Conservation (phyloP, 129 eudicot genomes). For the Flaveria trinervia region DNA sequence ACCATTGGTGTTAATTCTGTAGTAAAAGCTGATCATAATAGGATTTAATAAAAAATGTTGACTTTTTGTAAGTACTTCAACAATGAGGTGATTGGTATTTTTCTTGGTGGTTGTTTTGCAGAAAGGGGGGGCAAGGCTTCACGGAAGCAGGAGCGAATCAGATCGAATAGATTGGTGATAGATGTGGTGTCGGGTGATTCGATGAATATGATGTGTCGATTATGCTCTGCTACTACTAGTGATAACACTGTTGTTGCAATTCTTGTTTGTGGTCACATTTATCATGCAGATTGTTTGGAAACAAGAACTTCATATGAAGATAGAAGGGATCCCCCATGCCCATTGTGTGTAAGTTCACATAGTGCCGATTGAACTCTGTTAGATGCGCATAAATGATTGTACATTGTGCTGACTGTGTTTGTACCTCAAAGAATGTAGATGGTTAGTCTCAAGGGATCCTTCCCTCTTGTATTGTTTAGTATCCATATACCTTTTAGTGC, state of each 20-base stretch:
- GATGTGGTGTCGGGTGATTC: constrained; percentile 19
- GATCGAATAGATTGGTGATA: constrained; percentile 25
- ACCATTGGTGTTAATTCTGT: too few relatives aligned
- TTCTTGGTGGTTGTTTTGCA: constrained; percentile 11
- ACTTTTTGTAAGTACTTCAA: background rate
- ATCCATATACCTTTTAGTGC: background rate
- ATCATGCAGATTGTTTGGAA: constrained; percentile 85
- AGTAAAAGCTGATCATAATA: too few relatives aligned
- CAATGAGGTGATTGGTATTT: background rate
- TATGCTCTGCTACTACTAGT: constrained; percentile 36
- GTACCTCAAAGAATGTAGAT: constrained; percentile 14
- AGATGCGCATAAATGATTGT: constrained; percentile 9
- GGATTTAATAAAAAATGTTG: background rate
- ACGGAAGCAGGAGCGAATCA: constrained; percentile 15
- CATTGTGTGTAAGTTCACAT: constrained; percentile 43
- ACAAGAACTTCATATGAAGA: constrained; percentile 49
- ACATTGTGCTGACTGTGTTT: constrained; percentile 21
- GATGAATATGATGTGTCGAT: constrained; percentile 21
- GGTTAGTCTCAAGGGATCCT: constrained; percentile 1
- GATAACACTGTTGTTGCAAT: constrained; percentile 73
- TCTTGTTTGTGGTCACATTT: constrained; percentile 75
- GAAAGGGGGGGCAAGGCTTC: constrained; percentile 24
- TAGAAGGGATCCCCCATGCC: constrained; percentile 74
- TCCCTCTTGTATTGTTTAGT: background rate
- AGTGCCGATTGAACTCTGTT: constrained; percentile 4